A percentile compares a stretch with the other conserved stretches of the same genome.
phyloP scores from a whole-genome alignment of 2,329 filamentous ascomycete genomes.

The Penicillium sp. region DNA sequence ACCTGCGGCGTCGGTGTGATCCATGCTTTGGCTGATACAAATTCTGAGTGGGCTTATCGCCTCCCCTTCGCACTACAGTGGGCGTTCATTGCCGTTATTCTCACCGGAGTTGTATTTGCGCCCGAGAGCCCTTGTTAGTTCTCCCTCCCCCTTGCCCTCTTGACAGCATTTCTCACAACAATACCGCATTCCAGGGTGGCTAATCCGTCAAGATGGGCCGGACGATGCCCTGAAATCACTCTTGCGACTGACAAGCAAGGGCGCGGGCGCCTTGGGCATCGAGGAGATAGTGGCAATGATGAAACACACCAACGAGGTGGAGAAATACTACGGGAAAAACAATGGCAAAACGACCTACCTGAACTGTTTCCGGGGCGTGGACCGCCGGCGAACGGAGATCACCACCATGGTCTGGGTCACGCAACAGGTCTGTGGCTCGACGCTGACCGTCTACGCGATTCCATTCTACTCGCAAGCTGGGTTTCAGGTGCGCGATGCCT shows the following conservation, averaged over 20 bases:
- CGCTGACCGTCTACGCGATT: neutral
- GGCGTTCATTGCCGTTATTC: neutral
- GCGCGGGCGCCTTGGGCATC: neutral
- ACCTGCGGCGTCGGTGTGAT: neutral
- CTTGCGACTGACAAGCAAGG: neutral
- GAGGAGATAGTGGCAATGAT: constrained; percentile 5
- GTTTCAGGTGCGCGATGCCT: neutral
- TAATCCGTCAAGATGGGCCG: neutral
- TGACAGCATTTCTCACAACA: neutral
- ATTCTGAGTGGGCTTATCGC: neutral
- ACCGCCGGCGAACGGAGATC: neutral
- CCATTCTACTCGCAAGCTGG: neutral
- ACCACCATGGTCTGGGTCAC: neutral
- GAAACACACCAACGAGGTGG: constrained; percentile 1
- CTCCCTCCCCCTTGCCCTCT: neutral
- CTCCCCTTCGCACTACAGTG: neutral
- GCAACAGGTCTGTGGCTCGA: neutral
- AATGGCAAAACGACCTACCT: neutral
- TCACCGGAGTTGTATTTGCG: neutral
- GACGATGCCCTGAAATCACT: constrained; percentile 3
- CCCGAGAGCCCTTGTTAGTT: neutral
- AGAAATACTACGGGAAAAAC: neutral
- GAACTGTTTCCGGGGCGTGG: neutral
- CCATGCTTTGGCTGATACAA: neutral
- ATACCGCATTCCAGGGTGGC: neutral